Percentiles rank a stretch among this genome's conserved stretches.
These are phyloP conservation scores for Colletotrichum gigasporum DNA, from an alignment of 2,329 filamentous ascomycete species.

Conservation along the genomic window DNA sequence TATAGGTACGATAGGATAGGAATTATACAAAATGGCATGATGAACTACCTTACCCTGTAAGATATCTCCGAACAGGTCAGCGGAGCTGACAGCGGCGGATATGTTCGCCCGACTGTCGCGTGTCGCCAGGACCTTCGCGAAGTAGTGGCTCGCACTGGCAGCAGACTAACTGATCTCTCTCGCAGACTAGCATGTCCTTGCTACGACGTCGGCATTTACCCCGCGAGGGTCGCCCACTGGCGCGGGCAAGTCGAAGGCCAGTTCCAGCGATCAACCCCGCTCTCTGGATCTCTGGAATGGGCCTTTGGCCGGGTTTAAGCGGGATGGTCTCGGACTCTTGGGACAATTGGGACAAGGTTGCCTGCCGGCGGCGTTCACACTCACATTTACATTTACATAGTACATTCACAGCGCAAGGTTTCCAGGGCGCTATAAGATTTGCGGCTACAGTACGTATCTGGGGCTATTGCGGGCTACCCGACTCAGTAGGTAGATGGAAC, in stretches of 20 bases:
- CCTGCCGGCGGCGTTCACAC: background rate
- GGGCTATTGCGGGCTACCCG: too few relatives aligned
- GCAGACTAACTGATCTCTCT: background rate
- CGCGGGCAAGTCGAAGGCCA: background rate
- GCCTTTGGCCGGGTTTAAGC: background rate
- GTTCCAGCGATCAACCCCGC: constrained; percentile 13
- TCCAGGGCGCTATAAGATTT: background rate
- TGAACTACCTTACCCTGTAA: too few relatives aligned
- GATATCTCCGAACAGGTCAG: too few relatives aligned
- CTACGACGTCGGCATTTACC: constrained; percentile 3
- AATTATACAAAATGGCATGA: constrained; percentile 23
- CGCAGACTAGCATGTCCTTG: background rate
- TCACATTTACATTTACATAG: too few relatives aligned
- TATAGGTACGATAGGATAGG: constrained; percentile 21
- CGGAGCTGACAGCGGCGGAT: background rate
- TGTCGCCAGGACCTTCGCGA: background rate
- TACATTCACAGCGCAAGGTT: too few relatives aligned
- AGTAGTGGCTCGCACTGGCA: background rate
- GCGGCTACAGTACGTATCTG: background rate
- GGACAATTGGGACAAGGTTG: background rate
- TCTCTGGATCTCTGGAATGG: constrained; percentile 4
- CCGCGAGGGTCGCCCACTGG: background rate
- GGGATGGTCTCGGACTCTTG: too few relatives aligned
- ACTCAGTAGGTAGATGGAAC: background rate
- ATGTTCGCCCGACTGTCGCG: background rate